A percentile compares a stretch with the other conserved stretches of the same genome.
Conservation (phyloP, 331 rosid genomes). For the Quercus phellos region DNA sequence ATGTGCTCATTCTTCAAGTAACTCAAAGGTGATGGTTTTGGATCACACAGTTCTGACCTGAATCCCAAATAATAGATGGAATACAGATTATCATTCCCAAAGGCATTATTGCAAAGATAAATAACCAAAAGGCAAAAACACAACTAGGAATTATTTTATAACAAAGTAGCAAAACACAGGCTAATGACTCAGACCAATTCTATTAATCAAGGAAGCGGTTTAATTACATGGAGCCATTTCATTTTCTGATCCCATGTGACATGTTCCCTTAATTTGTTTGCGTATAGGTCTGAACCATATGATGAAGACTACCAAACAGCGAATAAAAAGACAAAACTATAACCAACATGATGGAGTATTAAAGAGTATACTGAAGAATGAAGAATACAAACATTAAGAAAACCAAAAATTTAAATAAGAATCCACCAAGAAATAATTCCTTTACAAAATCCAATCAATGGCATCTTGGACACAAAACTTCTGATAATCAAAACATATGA, state of each 20-base stretch:
- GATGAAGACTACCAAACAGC: background rate
- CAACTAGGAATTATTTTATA: background rate
- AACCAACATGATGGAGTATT: background rate
- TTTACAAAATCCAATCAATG: background rate
- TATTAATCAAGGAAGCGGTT: background rate
- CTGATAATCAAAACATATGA: background rate
- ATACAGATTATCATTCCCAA: slow-evolving; percentile 1
- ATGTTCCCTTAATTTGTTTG: background rate
- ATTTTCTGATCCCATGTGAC: background rate
- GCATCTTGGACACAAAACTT: background rate
- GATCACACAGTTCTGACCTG: slow-evolving; percentile 77
- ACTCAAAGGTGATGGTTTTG: slow-evolving; percentile 59
- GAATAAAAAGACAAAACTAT: background rate
- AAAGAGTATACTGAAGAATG: background rate
- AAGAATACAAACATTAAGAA: background rate
- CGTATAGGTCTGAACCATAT: background rate
- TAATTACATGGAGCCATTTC: background rate
- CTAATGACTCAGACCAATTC: background rate
- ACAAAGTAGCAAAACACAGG: background rate
- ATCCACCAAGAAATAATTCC: background rate
- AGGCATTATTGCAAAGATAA: background rate
- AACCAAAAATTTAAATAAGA: background rate
- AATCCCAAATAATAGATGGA: slow-evolving; percentile 9
- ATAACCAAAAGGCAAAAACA: background rate
- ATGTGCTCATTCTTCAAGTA: slow-evolving; percentile 75